These are phyloP conservation scores for Alloascoidea hylecoeti DNA, from an alignment of 805 yeast species.

Conservation along the genomic window DNA sequence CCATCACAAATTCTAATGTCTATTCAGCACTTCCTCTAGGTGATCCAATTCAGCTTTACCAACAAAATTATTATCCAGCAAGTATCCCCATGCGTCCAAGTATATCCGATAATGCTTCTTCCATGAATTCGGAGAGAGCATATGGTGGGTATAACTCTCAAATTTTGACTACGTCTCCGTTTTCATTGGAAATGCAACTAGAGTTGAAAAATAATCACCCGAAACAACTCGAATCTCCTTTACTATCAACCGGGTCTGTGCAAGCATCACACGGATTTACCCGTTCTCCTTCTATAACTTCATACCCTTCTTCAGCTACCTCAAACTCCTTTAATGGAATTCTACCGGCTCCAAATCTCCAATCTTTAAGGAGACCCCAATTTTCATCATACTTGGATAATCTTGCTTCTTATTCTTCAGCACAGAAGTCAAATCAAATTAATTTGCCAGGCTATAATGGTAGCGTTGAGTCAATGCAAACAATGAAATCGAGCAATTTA, in stretches of 20 bases:
- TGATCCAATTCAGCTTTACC: slow-evolving; percentile 1
- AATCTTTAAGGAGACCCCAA: too few relatives aligned
- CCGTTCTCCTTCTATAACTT: too few relatives aligned
- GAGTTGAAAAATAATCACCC: background rate
- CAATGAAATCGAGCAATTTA: background rate
- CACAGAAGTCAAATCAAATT: background rate
- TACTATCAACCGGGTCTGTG: background rate
- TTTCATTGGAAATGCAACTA: background rate
- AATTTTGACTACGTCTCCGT: background rate
- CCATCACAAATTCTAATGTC: background rate
- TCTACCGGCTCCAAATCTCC: background rate
- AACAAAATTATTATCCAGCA: background rate
- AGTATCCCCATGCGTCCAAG: background rate
- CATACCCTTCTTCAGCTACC: background rate
- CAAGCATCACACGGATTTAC: too few relatives aligned
- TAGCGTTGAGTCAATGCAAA: background rate
- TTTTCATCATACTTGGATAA: background rate
- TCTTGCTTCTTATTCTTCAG: background rate
- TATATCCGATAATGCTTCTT: background rate
- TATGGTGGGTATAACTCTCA: background rate
- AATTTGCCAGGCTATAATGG: background rate
- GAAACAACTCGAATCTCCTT: background rate
- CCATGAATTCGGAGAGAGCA: slow-evolving; percentile 1
- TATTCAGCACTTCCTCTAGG: background rate
- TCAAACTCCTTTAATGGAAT: background rate